Base-by-base conservation (phyloP, 164 flowering plant genomes). In the Brasenia schreberi region DNA sequence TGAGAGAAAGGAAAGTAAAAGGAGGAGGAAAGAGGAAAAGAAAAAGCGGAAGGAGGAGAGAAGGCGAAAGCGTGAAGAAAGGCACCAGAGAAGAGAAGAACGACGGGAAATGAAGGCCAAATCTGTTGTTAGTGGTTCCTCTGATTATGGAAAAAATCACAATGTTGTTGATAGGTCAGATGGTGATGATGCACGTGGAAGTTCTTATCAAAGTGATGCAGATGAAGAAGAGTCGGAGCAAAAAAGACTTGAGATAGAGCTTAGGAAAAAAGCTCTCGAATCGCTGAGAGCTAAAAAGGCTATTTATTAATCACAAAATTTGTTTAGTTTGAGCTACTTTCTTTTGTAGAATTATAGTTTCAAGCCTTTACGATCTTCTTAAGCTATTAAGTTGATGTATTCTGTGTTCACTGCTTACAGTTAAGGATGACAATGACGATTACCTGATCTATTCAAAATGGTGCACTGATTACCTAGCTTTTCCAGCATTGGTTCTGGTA, bases 181-280 rank as follows among this genome's bases (percentile, higher is more conserved):
- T 70, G 84, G 76, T 65, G 84, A 76, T 61, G 74, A 52, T n/a
- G 65, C 53, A 7, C 79, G 70, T 69, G 73, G 65, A 74, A 77
- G 70, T 17, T 65, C 74, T 42, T 76, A 65, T 70, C 65, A 63
- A 62, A 81, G 77, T 64, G 82, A 83, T 7, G 19, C 67, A 42
- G 84, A 86, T 59, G 90, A 73, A 68, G 56, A 71, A 18, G 87
- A 84, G 66, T 66, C 78, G 17, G 84, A 85, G 69, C 85, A 80
- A 76, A 90, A 82, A 71, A 85, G 68, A 72, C 89, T 92, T 66
- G 99, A 95, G 84, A 88, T 87, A 62, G 99, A 88, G 77, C 74
- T 95, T 65, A 83, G 99, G 74, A 82, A 87, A 63, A 95, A 88
- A 81, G 99, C 99, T 67, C 84, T 92, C 64, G 92, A 92, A 75